Conservation (phyloP, 305 asterid species). For the Rubia balearica region DNA sequence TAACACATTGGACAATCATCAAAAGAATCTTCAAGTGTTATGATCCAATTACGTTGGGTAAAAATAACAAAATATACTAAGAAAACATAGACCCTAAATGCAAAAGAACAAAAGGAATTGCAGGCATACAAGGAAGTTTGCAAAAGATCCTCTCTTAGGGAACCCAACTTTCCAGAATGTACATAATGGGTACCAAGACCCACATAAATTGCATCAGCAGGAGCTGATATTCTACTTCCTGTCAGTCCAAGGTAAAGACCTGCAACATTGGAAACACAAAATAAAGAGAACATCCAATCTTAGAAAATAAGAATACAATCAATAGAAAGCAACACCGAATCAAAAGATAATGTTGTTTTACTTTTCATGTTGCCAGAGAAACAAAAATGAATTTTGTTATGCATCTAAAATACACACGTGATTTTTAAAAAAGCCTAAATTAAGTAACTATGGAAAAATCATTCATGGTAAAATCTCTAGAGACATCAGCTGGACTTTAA, state of each 20-base stretch:
- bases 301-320: not conserved
- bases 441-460: not conserved
- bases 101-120: conserved; percentile 11
- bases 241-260: conserved; percentile 96
- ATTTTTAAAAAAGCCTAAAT: not conserved
- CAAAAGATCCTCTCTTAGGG: conserved; percentile 55
- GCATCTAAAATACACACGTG: not conserved
- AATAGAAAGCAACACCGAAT: not conserved
- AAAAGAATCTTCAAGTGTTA: not conserved
- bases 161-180: conserved; percentile 70
- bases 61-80: not conserved
- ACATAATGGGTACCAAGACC: conserved; percentile 89
- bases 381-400: not conserved
- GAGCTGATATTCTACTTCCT: conserved; percentile 77
- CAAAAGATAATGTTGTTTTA: not conserved
- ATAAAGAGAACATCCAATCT: not conserved
- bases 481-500: not conserved
- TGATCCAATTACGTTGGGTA: not conserved
- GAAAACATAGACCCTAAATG: not conserved
- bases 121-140: conserved; percentile 55
- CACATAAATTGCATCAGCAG: conserved; percentile 90
- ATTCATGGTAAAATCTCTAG: not conserved
- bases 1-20: not conserved
- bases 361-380: not conserved
- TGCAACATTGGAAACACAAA: conserved; percentile 23